A percentile compares a stretch with the other conserved stretches of the same genome.
phyloP scores from a whole-genome alignment of 2,329 filamentous ascomycete species.

The Capronia epimyces region DNA sequence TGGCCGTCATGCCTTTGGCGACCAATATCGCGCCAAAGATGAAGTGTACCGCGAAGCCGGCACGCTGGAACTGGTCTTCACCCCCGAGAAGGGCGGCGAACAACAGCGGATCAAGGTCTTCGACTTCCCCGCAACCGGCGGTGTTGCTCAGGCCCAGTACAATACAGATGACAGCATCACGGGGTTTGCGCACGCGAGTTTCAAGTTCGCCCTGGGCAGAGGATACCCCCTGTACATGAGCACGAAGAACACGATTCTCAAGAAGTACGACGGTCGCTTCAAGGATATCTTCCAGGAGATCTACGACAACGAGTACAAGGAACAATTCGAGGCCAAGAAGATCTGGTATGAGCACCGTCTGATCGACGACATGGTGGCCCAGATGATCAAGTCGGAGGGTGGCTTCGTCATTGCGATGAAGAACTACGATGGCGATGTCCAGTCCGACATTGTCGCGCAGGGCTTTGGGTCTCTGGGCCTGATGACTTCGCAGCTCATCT shows the following conservation, averaged over 20 bases:
- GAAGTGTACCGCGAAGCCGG: slow-evolving; percentile 73
- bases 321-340: slow-evolving; percentile 79
- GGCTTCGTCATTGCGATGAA: slow-evolving; percentile 98
- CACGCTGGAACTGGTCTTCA: slow-evolving; percentile 92
- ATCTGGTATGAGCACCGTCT: slow-evolving; percentile 99
- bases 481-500: slow-evolving; percentile 97
- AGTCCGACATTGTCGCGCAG: slow-evolving; percentile 96
- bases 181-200: slow-evolving; percentile 91
- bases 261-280: slow-evolving; percentile 97
- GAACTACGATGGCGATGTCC: slow-evolving; percentile 99
- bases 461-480: slow-evolving; percentile 96
- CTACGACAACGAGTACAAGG: slow-evolving; percentile 81
- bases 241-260: slow-evolving; percentile 99
- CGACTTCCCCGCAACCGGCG: slow-evolving; percentile 79
- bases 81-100: slow-evolving; percentile 64
- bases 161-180: slow-evolving; percentile 95
- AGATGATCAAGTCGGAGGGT: slow-evolving; percentile 98
- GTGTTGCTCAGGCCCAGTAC: slow-evolving; percentile 92
- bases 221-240: slow-evolving; percentile 95
- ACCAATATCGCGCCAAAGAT: slow-evolving; percentile 98
- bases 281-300: slow-evolving; percentile 99
- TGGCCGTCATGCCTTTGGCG: slow-evolving; percentile 94
- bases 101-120: slow-evolving; percentile 84
- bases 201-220: slow-evolving; percentile 90
- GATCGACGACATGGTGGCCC: slow-evolving; percentile 99